phyloP scores from a whole-genome alignment of 2,329 filamentous ascomycete species.

The Tothia fuscella region DNA sequence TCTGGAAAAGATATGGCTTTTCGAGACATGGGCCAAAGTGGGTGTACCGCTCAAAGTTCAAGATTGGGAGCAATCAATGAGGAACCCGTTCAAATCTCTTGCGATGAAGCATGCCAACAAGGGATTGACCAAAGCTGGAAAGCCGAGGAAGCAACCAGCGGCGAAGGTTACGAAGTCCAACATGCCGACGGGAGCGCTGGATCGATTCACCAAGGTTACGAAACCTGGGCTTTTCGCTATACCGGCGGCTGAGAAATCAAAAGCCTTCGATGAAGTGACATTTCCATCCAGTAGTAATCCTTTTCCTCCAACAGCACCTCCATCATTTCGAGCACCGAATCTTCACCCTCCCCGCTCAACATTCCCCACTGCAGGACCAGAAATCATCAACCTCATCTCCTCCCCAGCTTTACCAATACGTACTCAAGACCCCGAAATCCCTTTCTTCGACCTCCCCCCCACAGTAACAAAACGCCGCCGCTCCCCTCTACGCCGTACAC shows the following conservation, averaged over 20 bases:
- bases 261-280: neutral
- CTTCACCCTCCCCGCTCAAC: neutral
- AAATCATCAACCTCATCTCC: conserved; percentile 20
- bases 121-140: neutral
- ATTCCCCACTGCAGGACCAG: conserved; percentile 1
- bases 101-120: neutral
- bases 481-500: neutral
- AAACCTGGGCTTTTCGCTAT: conserved; percentile 18
- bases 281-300: no score
- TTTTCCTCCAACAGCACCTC: conserved; percentile 1
- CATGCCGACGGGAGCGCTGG: conserved; percentile 18
- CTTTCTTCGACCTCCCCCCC: neutral
- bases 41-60: conserved; percentile 54
- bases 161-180: conserved; percentile 16
- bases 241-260: neutral
- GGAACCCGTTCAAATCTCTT: conserved; percentile 13
- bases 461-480: neutral
- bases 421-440: conserved; percentile 17
- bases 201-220: conserved; percentile 23
- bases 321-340: conserved; percentile 1
- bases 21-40: conserved; percentile 50
- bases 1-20: conserved; percentile 56
- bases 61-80: conserved; percentile 46
- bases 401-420: no score
- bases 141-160: conserved; percentile 14